Base-by-base conservation (phyloP, 2,329 filamentous ascomycete species). In the Aureobasidium sp. region DNA sequence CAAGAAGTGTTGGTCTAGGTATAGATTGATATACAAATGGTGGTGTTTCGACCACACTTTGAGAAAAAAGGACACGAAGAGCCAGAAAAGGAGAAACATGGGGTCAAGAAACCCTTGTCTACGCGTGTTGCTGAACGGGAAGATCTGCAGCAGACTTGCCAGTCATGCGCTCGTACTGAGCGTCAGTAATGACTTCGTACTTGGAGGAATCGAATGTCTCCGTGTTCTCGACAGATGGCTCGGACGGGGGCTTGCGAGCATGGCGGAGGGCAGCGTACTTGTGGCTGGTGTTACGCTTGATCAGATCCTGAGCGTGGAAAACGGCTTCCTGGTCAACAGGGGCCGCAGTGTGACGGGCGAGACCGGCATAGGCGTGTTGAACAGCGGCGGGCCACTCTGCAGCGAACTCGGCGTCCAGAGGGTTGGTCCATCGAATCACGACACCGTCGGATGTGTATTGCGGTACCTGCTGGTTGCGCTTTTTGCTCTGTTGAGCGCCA, bases 341-440 rank as follows among this genome's bases (percentile, higher is more conserved):
- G 34, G 41, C 16, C 11, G 62, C 60, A 8, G 57, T 60, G 40
- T 65, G 58, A 22, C 62, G 57, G 12, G 57, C 39, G 45, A 63
- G 55, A 48, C 64, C 64, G 58, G 68, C 63, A 8, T 51, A 56
- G 34, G 59, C 58, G 50, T 70, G 68, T 22, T 56, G 24, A 14
- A 70, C 62, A 2, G 47, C 56, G 6, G 53, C 44, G 3, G 68
- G 68, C 68, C 68, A 70, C 14, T 45, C 48, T 24, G 61, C 58
- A 6, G 67, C 68, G 53, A 60, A 68, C 41, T 70, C 66, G n/a
- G 64, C 62, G 56, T 70, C 68, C n/a, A 68, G 56, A 1, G 62
- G 53, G 57, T 70, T 64, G n/a, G 61, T 57, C 68, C 68, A 70
- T 44, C 63, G 57, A 42, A 70, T 59, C 6, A 48, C 61, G 8